Conservation (phyloP, 306 rosid genomes). For the Potentilla sterilis region DNA sequence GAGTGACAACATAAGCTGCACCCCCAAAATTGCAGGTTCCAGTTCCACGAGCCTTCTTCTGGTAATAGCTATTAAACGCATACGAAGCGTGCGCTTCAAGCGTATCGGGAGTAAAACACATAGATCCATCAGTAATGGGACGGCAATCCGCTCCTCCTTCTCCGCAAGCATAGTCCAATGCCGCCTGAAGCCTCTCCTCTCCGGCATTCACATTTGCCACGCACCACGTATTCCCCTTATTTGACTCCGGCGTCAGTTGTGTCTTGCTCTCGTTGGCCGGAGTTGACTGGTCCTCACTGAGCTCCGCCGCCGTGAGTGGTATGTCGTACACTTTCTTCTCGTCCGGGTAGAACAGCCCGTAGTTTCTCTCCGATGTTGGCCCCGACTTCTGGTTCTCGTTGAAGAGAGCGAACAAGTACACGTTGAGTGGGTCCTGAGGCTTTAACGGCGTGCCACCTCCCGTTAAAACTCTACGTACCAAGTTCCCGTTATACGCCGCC, state of each 20-base stretch:
- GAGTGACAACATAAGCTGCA: constrained; percentile 62
- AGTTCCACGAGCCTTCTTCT: constrained; percentile 54
- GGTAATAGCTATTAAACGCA: constrained; percentile 82
- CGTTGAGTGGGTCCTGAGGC: constrained; percentile 42
- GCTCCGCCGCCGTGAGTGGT: constrained; percentile 31
- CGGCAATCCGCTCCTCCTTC: constrained; percentile 81
- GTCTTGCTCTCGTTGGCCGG: constrained; percentile 35
- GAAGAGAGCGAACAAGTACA: constrained; percentile 65
- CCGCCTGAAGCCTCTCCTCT: constrained; percentile 48
- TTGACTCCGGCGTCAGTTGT: constrained; percentile 12
- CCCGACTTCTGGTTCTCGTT: constrained; percentile 73
- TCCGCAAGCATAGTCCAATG: constrained; percentile 73
- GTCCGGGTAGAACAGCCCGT: constrained; percentile 69
- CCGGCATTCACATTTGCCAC: constrained; percentile 55
- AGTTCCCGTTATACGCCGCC: constrained; percentile 75
- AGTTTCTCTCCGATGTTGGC: constrained; percentile 78
- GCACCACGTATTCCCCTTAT: constrained; percentile 57
- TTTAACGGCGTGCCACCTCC: constrained; percentile 66
- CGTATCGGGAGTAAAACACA: constrained; percentile 71
- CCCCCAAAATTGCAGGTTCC: constrained; percentile 82
- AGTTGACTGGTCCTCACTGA: background rate
- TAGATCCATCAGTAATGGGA: constrained; percentile 58
- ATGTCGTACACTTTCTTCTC: constrained; percentile 60
- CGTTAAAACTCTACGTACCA: constrained; percentile 47
- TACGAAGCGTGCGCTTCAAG: constrained; percentile 86